These are phyloP conservation scores for Phytophthora litchii DNA, from an alignment of 352 stramenopile species.

Conservation along the genomic window DNA sequence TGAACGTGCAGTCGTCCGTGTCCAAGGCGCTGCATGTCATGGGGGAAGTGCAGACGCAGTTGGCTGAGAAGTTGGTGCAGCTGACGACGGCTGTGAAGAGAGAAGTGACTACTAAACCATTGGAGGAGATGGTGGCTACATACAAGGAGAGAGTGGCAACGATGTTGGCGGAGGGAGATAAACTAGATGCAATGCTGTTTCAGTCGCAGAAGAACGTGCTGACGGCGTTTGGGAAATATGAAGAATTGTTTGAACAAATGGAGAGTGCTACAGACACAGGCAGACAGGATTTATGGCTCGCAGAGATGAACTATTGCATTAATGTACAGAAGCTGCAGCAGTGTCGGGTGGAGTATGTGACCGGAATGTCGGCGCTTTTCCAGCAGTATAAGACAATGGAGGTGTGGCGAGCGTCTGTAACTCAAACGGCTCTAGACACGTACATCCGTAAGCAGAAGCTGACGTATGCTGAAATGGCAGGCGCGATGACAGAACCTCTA, in stretches of 20 bases:
- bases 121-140: slow-evolving; percentile 75
- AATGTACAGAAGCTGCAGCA: slow-evolving; percentile 72
- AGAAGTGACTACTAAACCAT: slow-evolving; percentile 66
- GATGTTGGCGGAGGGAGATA: slow-evolving; percentile 64
- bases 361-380: slow-evolving; percentile 80
- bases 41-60: slow-evolving; percentile 77
- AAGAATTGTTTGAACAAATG: slow-evolving; percentile 66
- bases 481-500: slow-evolving; percentile 71
- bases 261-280: slow-evolving; percentile 35
- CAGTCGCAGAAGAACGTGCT: slow-evolving; percentile 64
- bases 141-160: slow-evolving; percentile 59
- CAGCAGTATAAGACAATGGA: slow-evolving; percentile 87
- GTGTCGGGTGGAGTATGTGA: slow-evolving; percentile 79
- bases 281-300: slow-evolving; percentile 69
- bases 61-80: slow-evolving; percentile 79
- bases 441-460: slow-evolving; percentile 86
- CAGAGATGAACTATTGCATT: slow-evolving; percentile 76
- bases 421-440: slow-evolving; percentile 77
- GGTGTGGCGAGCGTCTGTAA: slow-evolving; percentile 67
- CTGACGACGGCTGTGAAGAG: slow-evolving; percentile 75
- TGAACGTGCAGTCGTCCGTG: slow-evolving; percentile 58
- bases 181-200: slow-evolving; percentile 57
- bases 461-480: slow-evolving; percentile 71
- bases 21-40: slow-evolving; percentile 64
- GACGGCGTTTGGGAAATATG: slow-evolving; percentile 62